Evolutionary conservation across 768 basidiomycete genomes (phyloP).

Genomic region (Amanita rubescens): DNA sequence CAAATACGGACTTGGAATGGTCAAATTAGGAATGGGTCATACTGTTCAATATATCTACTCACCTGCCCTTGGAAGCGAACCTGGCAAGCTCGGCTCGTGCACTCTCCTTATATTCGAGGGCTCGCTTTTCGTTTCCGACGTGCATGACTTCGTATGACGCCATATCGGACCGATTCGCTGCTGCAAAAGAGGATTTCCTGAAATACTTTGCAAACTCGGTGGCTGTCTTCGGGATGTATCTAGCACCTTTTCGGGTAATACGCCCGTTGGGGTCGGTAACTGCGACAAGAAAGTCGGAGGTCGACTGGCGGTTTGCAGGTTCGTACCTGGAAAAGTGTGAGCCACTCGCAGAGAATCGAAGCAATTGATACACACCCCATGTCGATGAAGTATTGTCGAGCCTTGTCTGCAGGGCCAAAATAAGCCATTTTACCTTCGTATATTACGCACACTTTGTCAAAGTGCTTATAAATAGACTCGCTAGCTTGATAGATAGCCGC

Average conservation of each 20-base stretch:
- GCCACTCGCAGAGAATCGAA: not conserved
- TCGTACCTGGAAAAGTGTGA: slow-evolving; percentile 22
- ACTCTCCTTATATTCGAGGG: slow-evolving; percentile 35
- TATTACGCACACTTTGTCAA: slow-evolving; percentile 86
- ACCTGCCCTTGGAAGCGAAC: slow-evolving; percentile 19
- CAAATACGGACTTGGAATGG: slow-evolving; percentile 31
- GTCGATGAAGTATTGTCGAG: slow-evolving; percentile 72
- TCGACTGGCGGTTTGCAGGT: slow-evolving; percentile 54
- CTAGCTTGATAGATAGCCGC: slow-evolving; percentile 82
- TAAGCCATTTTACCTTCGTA: slow-evolving; percentile 77
- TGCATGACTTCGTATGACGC: slow-evolving; percentile 37
- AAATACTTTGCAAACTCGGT: slow-evolving; percentile 38
- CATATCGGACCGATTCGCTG: slow-evolving; percentile 31
- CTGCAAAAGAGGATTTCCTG: slow-evolving; percentile 15
- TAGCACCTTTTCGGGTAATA: slow-evolving; percentile 22
- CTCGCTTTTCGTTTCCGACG: slow-evolving; percentile 32
- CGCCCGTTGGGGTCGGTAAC: slow-evolving; percentile 56
- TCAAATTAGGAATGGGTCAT: not conserved
- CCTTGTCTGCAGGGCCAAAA: slow-evolving; percentile 67
- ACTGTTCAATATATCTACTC: slow-evolving; percentile 1
- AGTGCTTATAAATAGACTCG: slow-evolving; percentile 67
- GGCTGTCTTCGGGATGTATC: slow-evolving; percentile 32
- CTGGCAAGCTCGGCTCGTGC: slow-evolving; percentile 45
- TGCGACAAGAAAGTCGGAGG: slow-evolving; percentile 55
- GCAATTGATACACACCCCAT: slow-evolving; percentile 33